Base-by-base conservation (phyloP, 1,284 basidiomycete genomes). In the Fomes fomentarius region DNA sequence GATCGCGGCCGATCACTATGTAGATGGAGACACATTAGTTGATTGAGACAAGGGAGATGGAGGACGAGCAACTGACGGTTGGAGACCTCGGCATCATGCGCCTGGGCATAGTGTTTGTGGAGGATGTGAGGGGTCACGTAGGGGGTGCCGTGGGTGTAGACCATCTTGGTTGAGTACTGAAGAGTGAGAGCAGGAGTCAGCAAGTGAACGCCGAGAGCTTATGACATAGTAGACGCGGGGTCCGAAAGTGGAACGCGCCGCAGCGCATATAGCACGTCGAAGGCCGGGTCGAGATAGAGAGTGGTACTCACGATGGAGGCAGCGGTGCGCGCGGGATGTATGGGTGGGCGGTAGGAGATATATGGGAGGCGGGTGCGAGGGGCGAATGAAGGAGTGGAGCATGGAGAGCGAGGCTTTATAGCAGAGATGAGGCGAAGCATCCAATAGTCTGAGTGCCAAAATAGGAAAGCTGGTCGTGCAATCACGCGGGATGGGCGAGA, bases 51-150 rank as follows among this genome's bases (percentile, higher is more conserved):
- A 43, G 30, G 19, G 26, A 30, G 45, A 40, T 57, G 40, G 38
- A 41, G 41, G 47, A 28, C 31, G 50, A 28, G 30, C 37, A 34
- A 76, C 83, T 58, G 73, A 91, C 89, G 77, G 39, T 77, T 81
- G 58, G 78, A 76, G 52, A 75, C 69, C 69, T 91, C 87, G 50
- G 80, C 74, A 71, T 91, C 88, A 61, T 77, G 75, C 4, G 83
- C 75, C 68, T 90, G 87, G 4, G 89, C 89, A 73, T 92, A 91
- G 74, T 87, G 74, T 70, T 86, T 89, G 79, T 91, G 89, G 66
- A 89, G 84, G 73, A 91, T 91, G 72, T 90, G 89, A 37, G 90
- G 89, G 60, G 90, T 91, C 51, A 91, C 87, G 70, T 91, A 91
- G 66, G 90, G 90, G 7, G 89, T 89, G 45, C 84, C 78, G 69